Percentiles rank a stretch among this genome's conserved stretches.
phyloP scores from a whole-genome alignment of 2,329 filamentous ascomycete species.

The Cryphonectria parasitica region DNA sequence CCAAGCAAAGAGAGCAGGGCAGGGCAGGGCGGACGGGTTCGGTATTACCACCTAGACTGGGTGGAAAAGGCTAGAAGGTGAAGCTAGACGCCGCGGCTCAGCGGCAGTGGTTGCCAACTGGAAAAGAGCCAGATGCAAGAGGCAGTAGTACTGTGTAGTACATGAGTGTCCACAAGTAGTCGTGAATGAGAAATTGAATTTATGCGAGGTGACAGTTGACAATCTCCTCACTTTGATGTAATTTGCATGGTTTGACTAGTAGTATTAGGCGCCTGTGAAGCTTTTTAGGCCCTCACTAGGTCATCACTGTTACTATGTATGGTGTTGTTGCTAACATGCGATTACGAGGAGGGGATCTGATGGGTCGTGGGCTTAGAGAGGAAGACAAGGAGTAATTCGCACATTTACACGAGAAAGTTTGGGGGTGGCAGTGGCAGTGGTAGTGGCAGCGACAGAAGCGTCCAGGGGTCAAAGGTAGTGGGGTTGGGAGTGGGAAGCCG shows the following conservation, averaged over 20 bases:
- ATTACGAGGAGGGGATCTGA: not conserved
- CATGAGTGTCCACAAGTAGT: not conserved
- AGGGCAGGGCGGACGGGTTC: not conserved
- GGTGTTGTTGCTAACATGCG: not conserved
- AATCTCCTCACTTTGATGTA: not conserved
- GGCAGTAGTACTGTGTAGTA: not conserved
- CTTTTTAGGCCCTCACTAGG: not conserved
- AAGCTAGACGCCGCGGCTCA: not conserved
- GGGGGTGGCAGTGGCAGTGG: constrained; percentile 1
- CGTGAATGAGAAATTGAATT: not conserved
- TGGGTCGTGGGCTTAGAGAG: not conserved
- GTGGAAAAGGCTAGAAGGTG: not conserved
- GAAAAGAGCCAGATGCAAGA: not conserved
- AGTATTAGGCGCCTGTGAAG: no score
- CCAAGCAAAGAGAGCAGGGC: no score
- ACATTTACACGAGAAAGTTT: not conserved
- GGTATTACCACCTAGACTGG: not conserved
- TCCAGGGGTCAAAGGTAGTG: not conserved
- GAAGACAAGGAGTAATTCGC: not conserved
- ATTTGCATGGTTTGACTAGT: not conserved
- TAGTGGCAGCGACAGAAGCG: not conserved
- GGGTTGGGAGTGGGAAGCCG: not conserved
- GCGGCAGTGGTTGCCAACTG: not conserved
- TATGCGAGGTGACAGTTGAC: not conserved
- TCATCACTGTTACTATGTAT: not conserved